Evolutionary conservation across 169 alveolate genomes (phyloP).

Genomic region (Plasmodium malariae): DNA sequence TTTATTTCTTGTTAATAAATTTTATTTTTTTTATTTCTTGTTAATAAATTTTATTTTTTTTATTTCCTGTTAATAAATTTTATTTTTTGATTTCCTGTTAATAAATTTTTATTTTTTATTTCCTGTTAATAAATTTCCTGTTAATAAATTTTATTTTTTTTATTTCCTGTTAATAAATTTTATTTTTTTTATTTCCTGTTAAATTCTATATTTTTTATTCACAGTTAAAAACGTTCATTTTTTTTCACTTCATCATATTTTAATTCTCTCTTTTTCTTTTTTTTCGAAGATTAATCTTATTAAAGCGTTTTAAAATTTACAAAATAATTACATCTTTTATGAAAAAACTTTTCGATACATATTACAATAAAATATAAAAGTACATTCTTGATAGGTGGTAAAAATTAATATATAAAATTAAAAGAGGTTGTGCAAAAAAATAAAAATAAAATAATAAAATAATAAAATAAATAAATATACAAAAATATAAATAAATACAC

Average conservation of each 20-base stretch:
- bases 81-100: too few species aligned
- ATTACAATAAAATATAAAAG: not conserved
- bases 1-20: not conserved
- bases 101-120: conserved; percentile 13
- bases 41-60: too few species aligned
- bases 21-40: too few species aligned
- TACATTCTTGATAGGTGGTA: not conserved
- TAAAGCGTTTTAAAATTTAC: conserved; percentile 12
- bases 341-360: conserved; percentile 3
- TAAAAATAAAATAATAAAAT: not conserved
- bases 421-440: not conserved
- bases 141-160: not conserved
- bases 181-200: not conserved
- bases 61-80: too few species aligned
- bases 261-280: not conserved
- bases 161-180: not conserved
- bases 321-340: conserved; percentile 4
- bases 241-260: not conserved
- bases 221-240: too few species aligned
- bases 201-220: too few species aligned
- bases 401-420: too few species aligned
- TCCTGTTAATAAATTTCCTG: not conserved
- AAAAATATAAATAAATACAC: not conserved
- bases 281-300: not conserved
- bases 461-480: not conserved